Evolutionary conservation across 495 filamentous ascomycete species (phyloP), one percentile per base, ranked within the genome.

Genomic region (Trichoderma reesei): DNA sequence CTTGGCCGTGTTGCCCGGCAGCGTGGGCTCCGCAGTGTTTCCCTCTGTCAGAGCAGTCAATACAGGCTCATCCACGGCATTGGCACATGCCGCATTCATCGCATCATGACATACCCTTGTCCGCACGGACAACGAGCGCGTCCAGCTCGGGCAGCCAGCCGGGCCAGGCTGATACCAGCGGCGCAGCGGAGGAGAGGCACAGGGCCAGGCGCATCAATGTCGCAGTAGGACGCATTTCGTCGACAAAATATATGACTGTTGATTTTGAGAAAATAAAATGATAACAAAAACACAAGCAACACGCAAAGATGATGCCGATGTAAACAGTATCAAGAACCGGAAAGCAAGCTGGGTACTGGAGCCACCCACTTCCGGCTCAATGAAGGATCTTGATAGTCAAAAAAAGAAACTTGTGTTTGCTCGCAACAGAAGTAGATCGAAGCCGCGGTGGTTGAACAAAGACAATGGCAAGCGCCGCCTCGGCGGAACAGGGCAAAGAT

Each of bases 121-220:
- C 70, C 60, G 70, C 72, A 41, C 76, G 71, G 20, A 74, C 75
- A 11, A 78, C 73, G 44, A 79, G 63, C 3, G 69, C 62, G 62
- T 79, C 75, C 26, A 72, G 7, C 10, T 74, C 71, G 26, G 75
- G 74, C 10, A 77, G 68, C 71, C 69, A 75, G n/a, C 65, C 65
- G 33, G 68, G 51, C 70, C 67, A 69, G 8, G 76, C 75, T 14
- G 72, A 71, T 5, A 69, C 72, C 18, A 69, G 62, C 20, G 72
- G 70, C 6, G 74, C 65, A 39, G 78, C 59, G 1, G 72, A 70
- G n/a, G 77, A 66, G 9, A 78, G 65, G 37, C 71, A 70, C 34
- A 76, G 68, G n/a, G 71, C 72, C 65, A 76, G 38, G 10, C 69
- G 73, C 41, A 63, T 26, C 61, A 63, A 31, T 8, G 61, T 8